phyloP scores from a whole-genome alignment of 805 yeast species.

The Clavispora vitiphila region DNA sequence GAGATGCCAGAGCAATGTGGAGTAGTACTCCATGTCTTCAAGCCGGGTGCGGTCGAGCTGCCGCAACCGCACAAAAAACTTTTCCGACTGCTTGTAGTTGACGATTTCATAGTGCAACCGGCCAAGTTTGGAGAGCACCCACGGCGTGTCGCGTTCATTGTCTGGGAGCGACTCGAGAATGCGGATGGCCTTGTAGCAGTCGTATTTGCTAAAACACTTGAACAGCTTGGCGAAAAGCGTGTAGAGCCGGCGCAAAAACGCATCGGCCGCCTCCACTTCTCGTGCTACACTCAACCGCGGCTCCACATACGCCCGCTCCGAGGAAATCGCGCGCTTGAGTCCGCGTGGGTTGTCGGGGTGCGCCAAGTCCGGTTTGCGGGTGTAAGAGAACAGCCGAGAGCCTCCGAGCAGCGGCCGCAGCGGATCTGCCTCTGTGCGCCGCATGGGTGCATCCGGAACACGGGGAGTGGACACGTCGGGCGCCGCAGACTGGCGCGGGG shows the following conservation, averaged over 20 bases:
- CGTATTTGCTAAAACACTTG: slow-evolving; percentile 58
- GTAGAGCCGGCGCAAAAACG: slow-evolving; percentile 44
- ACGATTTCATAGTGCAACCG: slow-evolving; percentile 82
- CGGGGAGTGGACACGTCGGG: slow-evolving; percentile 15
- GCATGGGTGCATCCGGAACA: slow-evolving; percentile 36
- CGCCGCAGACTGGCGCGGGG: slow-evolving; percentile 19
- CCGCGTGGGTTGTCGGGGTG: slow-evolving; percentile 7
- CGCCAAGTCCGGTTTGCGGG: slow-evolving; percentile 8
- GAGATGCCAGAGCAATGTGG: slow-evolving; percentile 90
- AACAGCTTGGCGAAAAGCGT: slow-evolving; percentile 54
- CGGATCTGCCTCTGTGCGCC: slow-evolving; percentile 12
- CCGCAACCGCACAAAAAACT: slow-evolving; percentile 58
- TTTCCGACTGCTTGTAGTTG: slow-evolving; percentile 72
- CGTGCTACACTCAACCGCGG: slow-evolving; percentile 1
- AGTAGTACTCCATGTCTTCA: slow-evolving; percentile 86
- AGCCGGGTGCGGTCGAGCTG: slow-evolving; percentile 69
- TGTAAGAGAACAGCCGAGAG: slow-evolving; percentile 8
- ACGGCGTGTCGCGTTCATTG: slow-evolving; percentile 65
- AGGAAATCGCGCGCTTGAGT: slow-evolving; percentile 12
- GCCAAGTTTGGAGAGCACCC: slow-evolving; percentile 79
- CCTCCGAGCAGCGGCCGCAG: slow-evolving; percentile 6
- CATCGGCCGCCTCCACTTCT: slow-evolving; percentile 23
- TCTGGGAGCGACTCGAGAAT: slow-evolving; percentile 61
- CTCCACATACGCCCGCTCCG: slow-evolving; percentile 1
- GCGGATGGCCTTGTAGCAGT: slow-evolving; percentile 76